Evolutionary conservation across 208 protist species (phyloP).

Genomic region (Trypanosoma rangeli): DNA sequence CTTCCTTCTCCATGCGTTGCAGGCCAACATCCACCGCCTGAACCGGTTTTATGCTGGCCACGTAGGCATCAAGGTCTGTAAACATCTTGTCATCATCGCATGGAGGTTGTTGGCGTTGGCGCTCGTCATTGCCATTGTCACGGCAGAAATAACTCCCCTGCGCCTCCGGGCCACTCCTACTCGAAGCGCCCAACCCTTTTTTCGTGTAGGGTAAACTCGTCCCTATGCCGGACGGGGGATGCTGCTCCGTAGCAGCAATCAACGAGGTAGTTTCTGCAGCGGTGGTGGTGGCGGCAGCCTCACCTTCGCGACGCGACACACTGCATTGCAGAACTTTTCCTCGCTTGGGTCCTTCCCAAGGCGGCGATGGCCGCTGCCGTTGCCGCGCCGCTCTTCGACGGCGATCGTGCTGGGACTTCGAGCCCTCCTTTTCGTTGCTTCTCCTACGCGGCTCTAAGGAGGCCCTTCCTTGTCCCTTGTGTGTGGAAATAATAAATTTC

Average conservation of each 20-base stretch:
- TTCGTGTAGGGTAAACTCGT: neutral
- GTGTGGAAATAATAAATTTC: neutral
- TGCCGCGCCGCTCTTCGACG: neutral
- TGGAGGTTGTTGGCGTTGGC: neutral
- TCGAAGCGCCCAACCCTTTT: neutral
- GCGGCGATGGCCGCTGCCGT: neutral
- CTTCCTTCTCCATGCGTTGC: neutral
- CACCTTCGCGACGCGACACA: neutral
- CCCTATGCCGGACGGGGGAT: neutral
- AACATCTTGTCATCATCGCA: neutral
- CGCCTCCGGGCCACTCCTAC: neutral
- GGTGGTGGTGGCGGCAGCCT: neutral
- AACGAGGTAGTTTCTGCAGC: neutral
- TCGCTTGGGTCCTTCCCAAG: neutral
- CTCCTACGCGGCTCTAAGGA: neutral
- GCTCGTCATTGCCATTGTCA: neutral
- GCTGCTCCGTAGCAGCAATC: neutral
- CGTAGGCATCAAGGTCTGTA: conserved; percentile 10
- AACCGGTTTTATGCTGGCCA: conserved; percentile 1
- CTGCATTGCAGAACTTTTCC: neutral
- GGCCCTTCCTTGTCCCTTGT: neutral
- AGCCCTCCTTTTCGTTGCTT: neutral
- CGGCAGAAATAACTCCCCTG: neutral
- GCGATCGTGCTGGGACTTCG: neutral
- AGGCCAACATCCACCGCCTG: conserved; percentile 2